A percentile compares a stretch with the other conserved stretches of the same genome.
phyloP scores from a whole-genome alignment of 2,329 filamentous ascomycete genomes.

The Penicillium sp. region DNA sequence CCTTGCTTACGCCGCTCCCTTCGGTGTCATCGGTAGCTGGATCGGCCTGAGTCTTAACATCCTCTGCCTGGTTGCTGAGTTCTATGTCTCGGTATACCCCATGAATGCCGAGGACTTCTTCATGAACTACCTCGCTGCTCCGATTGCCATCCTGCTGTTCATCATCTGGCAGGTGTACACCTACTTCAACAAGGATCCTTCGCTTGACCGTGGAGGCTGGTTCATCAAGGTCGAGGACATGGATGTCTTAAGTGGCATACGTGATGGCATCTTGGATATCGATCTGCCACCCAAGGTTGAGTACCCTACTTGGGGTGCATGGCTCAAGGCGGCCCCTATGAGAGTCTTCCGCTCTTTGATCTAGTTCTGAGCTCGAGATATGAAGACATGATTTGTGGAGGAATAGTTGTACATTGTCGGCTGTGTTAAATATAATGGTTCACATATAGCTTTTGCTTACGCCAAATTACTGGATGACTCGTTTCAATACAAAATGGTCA shows the following conservation, averaged over 20 bases:
- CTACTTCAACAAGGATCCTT: constrained; percentile 18
- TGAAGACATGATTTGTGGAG: not conserved
- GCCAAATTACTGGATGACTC: not conserved
- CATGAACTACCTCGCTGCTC: constrained; percentile 45
- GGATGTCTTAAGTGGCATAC: constrained; percentile 20
- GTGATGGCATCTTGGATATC: constrained; percentile 22
- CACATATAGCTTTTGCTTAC: not conserved
- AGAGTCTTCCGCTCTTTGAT: constrained; percentile 18
- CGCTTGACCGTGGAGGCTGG: constrained; percentile 22
- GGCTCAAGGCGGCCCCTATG: constrained; percentile 21
- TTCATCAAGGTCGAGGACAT: constrained; percentile 19
- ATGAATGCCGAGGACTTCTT: constrained; percentile 48
- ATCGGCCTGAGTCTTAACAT: constrained; percentile 60
- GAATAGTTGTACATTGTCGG: not conserved
- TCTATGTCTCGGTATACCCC: constrained; percentile 30
- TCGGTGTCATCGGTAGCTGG: constrained; percentile 64
- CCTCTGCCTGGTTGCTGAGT: constrained; percentile 54
- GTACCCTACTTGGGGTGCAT: constrained; percentile 24
- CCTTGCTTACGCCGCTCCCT: constrained; percentile 62
- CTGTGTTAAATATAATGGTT: not conserved
- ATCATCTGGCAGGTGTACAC: constrained; percentile 30
- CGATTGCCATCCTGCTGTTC: constrained; percentile 37
- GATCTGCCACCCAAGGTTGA: constrained; percentile 21
- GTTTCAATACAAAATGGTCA: not conserved
- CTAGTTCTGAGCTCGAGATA: not conserved